Evolutionary conservation across 2,329 filamentous ascomycete genomes (phyloP).

Genomic region (Cytospora mali): DNA sequence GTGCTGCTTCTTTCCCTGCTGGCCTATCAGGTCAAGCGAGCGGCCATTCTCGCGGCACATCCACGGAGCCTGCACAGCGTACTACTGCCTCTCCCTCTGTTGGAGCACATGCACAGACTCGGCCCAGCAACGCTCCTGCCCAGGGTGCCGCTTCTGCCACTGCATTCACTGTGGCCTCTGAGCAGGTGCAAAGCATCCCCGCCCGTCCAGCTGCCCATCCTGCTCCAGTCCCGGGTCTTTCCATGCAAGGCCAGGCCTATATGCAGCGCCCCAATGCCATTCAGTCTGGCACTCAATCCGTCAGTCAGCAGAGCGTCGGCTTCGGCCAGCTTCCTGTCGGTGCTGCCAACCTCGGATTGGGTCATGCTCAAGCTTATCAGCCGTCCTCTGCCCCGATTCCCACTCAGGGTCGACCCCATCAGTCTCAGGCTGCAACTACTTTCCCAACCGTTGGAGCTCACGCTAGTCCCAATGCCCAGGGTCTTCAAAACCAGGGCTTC

Average conservation of each 20-base stretch:
- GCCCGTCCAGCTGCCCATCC: not conserved
- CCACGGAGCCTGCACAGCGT: not conserved
- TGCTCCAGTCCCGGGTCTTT: not conserved
- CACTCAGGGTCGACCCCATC: too few species aligned
- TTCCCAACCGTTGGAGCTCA: too few species aligned
- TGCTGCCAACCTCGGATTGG: not conserved
- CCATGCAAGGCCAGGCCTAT: not conserved
- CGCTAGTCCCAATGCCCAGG: not conserved
- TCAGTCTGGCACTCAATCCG: not conserved
- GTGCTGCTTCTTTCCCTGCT: not conserved
- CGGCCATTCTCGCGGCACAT: not conserved
- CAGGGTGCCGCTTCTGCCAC: not conserved
- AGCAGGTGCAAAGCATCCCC: not conserved
- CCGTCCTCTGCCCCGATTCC: too few species aligned
- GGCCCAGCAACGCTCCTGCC: too few species aligned
- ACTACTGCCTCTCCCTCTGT: not conserved
- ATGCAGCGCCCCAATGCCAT: not conserved
- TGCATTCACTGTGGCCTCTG: not conserved
- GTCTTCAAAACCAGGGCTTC: not conserved
- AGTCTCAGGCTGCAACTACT: too few species aligned
- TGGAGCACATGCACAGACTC: too few species aligned
- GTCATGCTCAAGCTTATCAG: not conserved
- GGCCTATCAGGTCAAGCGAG: not conserved
- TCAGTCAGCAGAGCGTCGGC: not conserved
- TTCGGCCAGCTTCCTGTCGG: not conserved